phyloP scores from a whole-genome alignment of 257 asterid genomes.

The Solanum chilense region DNA sequence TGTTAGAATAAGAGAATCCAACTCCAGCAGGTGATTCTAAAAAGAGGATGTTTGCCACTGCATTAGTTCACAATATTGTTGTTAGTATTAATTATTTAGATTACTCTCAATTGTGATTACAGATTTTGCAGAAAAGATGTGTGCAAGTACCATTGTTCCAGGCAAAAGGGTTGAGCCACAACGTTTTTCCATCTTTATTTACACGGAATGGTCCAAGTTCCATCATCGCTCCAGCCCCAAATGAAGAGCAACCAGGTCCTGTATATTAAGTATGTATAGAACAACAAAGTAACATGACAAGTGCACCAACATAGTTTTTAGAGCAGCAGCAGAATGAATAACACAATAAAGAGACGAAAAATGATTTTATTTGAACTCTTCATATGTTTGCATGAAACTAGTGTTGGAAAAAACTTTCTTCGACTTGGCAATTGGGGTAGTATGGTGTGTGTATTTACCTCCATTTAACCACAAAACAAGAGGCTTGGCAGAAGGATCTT shows the following conservation, averaged over 20 bases:
- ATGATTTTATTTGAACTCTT: too few relatives aligned
- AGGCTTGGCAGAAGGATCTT: slow-evolving; percentile 15
- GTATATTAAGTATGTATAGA: neutral
- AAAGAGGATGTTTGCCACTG: slow-evolving; percentile 9
- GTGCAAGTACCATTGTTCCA: slow-evolving; percentile 5
- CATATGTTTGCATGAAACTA: neutral
- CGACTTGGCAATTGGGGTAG: neutral
- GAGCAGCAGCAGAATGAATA: neutral
- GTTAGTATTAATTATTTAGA: neutral
- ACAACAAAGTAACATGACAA: neutral
- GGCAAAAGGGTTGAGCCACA: neutral
- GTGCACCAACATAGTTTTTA: neutral
- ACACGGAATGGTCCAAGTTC: slow-evolving; percentile 15
- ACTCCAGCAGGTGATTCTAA: slow-evolving; percentile 13
- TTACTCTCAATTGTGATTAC: neutral
- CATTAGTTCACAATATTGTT: neutral
- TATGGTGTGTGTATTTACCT: slow-evolving; percentile 8
- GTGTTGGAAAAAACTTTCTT: neutral
- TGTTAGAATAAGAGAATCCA: slow-evolving; percentile 14
- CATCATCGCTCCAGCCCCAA: slow-evolving; percentile 5
- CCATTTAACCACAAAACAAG: slow-evolving; percentile 37
- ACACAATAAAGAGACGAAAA: neutral
- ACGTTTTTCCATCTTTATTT: slow-evolving; percentile 2
- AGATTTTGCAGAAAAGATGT: neutral
- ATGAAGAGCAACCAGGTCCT: slow-evolving; percentile 14